Evolutionary conservation across 1,284 basidiomycete species (phyloP).

Genomic region (Pterulicium gracile): DNA sequence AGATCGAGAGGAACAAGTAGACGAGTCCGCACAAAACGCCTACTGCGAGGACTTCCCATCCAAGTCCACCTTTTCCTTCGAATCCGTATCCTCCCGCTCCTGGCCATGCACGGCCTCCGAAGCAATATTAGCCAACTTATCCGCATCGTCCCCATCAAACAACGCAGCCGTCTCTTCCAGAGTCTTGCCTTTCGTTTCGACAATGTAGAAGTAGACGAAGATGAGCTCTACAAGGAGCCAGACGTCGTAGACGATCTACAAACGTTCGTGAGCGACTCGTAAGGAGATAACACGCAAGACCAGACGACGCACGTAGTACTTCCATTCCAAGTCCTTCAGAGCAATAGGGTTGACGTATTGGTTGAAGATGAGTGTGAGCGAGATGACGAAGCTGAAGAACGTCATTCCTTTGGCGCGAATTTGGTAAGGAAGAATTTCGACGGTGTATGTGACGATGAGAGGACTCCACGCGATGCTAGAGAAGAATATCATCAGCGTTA

Average conservation of each 20-base stretch:
- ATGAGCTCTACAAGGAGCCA: constrained; percentile 55
- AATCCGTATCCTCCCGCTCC: not conserved
- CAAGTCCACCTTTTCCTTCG: too few species aligned
- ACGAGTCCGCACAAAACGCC: too few species aligned
- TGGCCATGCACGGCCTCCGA: constrained; percentile 14
- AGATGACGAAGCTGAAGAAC: constrained; percentile 58
- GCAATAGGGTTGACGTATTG: constrained; percentile 77
- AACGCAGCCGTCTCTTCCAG: constrained; percentile 69
- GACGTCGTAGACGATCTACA: constrained; percentile 51
- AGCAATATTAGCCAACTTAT: constrained; percentile 23
- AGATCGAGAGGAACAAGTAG: too few species aligned
- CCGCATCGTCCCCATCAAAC: constrained; percentile 54
- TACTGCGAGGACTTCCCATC: constrained; percentile 19
- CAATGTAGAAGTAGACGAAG: constrained; percentile 54
- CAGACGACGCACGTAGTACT: constrained; percentile 41
- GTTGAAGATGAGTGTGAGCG: constrained; percentile 64
- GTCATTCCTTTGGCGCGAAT: constrained; percentile 75
- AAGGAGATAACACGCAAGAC: not conserved
- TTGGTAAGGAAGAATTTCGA: constrained; percentile 63
- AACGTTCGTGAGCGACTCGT: not conserved
- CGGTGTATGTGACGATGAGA: constrained; percentile 63
- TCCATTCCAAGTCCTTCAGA: constrained; percentile 47
- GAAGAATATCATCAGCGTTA: too few species aligned
- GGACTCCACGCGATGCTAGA: constrained; percentile 60
- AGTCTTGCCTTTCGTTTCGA: constrained; percentile 64